phyloP scores from a whole-genome alignment of 2,329 filamentous ascomycete genomes.

The Aspergillus quadrilineatus region DNA sequence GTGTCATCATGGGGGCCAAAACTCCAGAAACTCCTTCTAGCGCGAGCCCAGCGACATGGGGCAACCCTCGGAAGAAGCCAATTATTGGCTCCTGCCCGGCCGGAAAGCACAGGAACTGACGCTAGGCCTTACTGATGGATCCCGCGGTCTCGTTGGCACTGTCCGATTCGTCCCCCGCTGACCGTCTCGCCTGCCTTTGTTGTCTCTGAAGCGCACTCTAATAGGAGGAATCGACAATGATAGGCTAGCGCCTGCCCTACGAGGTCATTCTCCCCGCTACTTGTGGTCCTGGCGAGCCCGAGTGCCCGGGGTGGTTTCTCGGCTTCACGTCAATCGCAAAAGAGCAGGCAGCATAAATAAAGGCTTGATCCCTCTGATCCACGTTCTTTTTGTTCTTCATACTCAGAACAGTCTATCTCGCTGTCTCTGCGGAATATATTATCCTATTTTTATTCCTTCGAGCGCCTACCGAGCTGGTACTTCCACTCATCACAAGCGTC shows the following conservation, averaged over 20 bases:
- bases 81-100: not conserved
- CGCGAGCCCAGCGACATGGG: not conserved
- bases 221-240: conserved; percentile 4
- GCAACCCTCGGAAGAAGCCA: not conserved
- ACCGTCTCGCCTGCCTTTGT: conserved; percentile 8
- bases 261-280: conserved; percentile 6
- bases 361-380: not conserved
- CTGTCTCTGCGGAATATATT: not conserved
- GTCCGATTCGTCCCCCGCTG: conserved; percentile 16
- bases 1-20: conserved; percentile 11
- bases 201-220: not conserved
- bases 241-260: conserved; percentile 15
- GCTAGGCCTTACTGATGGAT: conserved; percentile 29
- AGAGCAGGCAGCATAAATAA: conserved; percentile 3
- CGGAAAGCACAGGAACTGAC: conserved; percentile 5
- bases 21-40: not conserved
- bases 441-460: not conserved
- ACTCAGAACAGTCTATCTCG: not conserved
- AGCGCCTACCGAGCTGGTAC: conserved; percentile 6
- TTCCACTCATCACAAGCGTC: not conserved
- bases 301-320: conserved; percentile 7
- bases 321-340: conserved; percentile 1
- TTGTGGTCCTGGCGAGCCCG: conserved; percentile 6
- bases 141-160: conserved; percentile 16
- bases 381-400: not conserved